Evolutionary conservation across 129 eudicot species (phyloP), one percentile per base, ranked within the genome.

Genomic region (Flaveria linearis): DNA sequence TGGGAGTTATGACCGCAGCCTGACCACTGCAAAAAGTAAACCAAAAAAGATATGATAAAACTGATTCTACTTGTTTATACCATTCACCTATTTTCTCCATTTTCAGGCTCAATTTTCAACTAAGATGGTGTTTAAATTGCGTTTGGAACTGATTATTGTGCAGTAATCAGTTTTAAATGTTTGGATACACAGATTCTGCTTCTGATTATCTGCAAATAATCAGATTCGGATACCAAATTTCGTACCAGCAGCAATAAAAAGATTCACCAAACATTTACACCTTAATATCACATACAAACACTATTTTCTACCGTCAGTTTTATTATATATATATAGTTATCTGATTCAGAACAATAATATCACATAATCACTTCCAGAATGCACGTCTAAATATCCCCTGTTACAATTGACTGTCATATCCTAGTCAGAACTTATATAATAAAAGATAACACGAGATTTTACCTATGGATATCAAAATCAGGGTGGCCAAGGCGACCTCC

Each of bases 401-500:
- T 62, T 9, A 11, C 66, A 62, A 62, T 9, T 26, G 68, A 63
- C 11, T 14, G 28, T 39, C 71, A 17, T 13, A 41, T 39, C 16
- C 71, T 39, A 1, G 39, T 41, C 11, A 71, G 3, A 45, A 67
- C 57, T 26, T 28, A 23, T 23, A 51, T 45, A n/a, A 20, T 51
- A 20, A 51, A 64, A 55, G 13, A 61, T 18, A 68, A 28, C 43
- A 56, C 17, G 36, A 45, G 22, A 20, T 15, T 14, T 71, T 67
- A 93, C 98, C 98, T 95, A 83, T 95, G 99, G 81, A 95, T 95
- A 76, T 95, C 99, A 75, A 95, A 95, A 71, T 95, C 99, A 47
- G 99, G 97, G 82, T 95, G 99, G 51, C 99, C 99, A 62, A 95
- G 97, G 46, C 97, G 97, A 50, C 99, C 99, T 7, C 99, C 99